Base-by-base conservation (phyloP, 129 eudicot genomes). In the Flaveria trinervia region DNA sequence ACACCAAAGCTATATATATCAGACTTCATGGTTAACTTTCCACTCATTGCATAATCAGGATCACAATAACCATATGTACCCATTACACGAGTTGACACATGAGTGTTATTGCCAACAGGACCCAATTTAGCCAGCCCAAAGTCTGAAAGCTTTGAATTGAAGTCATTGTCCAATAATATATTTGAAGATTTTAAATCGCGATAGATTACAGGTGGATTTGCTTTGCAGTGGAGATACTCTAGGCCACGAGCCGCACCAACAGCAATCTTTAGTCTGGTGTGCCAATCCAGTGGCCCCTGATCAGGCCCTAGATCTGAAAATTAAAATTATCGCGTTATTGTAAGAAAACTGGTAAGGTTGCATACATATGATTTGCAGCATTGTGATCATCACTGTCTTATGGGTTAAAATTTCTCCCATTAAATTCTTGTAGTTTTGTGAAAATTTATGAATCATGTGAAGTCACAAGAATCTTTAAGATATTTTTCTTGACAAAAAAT, bases 31-130 rank as follows among this genome's bases (percentile, higher is more conserved):
- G 95, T 88, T 51, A 93, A 74, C 68, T 85, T 90, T 14, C 98
- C 98, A 68, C 95, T 93, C 95, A 83, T 82, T 54, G 92, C 95
- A 75, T 93, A 93, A 26, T 93, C 96, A 3, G 96, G 98, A 28
- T 95, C 98, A 74, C 98, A 93, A 61, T 93, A 93, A 25, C 98
- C 98, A 65, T 88, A 93, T 7, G 98, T 93, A 60, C 98, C 96
- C 96, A 92, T 90, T 16, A 92, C 94, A 48, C 98, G 81, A 5
- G 98, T 92, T 56, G 98, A 92, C 68, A 92, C 98, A 60, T 92
- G 98, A 70, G 96, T 88, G 44, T 90, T 92, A 75, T 90, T 94
- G 6, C 96, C 98, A 77, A 89, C 94, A 18, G 98, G 98, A 3
- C 96, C 98, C 79, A 92, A 70, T 82, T 92, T 92, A 22, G 98